Conservation (phyloP, 306 rosid genomes). For the Prunus mume region DNA sequence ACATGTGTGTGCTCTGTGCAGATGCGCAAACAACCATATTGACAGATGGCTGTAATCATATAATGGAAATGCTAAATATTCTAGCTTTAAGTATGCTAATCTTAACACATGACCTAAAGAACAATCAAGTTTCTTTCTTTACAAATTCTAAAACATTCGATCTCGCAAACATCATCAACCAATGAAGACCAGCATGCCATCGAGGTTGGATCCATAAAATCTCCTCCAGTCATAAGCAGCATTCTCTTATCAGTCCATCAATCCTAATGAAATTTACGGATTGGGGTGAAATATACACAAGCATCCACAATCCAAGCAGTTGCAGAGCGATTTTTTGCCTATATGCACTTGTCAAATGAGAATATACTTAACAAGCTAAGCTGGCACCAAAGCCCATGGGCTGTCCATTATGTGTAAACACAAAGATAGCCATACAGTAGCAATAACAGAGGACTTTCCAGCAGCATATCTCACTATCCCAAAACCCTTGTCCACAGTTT, state of each 20-base stretch:
- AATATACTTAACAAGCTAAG: constrained; percentile 24
- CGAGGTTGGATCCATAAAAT: background rate
- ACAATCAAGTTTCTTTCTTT: constrained; percentile 11
- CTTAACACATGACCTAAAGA: background rate
- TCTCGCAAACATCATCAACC: background rate
- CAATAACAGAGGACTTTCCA: constrained; percentile 48
- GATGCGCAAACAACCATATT: background rate
- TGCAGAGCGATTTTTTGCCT: background rate
- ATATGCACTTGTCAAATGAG: constrained; percentile 7
- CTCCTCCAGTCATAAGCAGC: background rate
- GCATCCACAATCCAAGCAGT: constrained; percentile 22
- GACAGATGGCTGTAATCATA: background rate
- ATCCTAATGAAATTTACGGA: background rate
- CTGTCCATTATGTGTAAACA: constrained; percentile 55
- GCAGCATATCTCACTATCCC: constrained; percentile 53
- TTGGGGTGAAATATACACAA: constrained; percentile 12
- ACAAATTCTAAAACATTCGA: background rate
- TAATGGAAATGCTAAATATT: background rate
- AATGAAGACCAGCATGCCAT: background rate
- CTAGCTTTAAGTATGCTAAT: background rate
- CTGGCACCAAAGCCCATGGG: constrained; percentile 47
- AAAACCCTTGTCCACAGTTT: constrained; percentile 42
- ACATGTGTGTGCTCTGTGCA: background rate
- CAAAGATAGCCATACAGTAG: constrained; percentile 53
- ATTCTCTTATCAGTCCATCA: background rate